Evolutionary conservation across 1,139 yeast genomes (phyloP).

Genomic region (Hansenula sp.): DNA sequence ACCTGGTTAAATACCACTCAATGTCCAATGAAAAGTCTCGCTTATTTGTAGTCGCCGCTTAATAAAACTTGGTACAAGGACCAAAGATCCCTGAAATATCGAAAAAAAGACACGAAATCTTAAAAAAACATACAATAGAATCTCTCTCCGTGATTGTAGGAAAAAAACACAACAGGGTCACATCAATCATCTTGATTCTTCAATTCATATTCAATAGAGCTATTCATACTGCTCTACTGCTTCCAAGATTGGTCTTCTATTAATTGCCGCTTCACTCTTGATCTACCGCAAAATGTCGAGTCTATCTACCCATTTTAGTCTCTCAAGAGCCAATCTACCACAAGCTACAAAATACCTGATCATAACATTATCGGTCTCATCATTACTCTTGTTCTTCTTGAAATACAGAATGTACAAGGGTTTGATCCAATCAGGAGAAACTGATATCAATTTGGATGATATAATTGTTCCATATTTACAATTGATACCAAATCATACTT

Average conservation of each 20-base stretch:
- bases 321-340: conserved; percentile 28
- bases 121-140: too few relatives aligned
- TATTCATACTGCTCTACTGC: not conserved
- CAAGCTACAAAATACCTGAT: conserved; percentile 34
- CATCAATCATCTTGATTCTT: not conserved
- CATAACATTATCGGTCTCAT: conserved; percentile 25
- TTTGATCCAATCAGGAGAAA: conserved; percentile 14
- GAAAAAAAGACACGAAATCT: too few relatives aligned
- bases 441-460: conserved; percentile 28
- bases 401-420: conserved; percentile 25
- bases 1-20: too few relatives aligned
- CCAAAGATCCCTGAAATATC: too few relatives aligned
- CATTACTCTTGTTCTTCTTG: conserved; percentile 28
- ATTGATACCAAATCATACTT: conserved; percentile 59
- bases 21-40: too few relatives aligned
- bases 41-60: too few relatives aligned
- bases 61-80: too few relatives aligned
- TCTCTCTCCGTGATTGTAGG: too few relatives aligned
- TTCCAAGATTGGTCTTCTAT: conserved; percentile 13
- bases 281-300: conserved; percentile 20
- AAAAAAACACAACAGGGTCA: not conserved
- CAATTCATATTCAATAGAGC: too few relatives aligned
- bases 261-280: conserved; percentile 9
- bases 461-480: conserved; percentile 60
- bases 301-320: conserved; percentile 12